Conservation (phyloP, 2,329 filamentous ascomycete genomes). For the Xylaria arbuscula region DNA sequence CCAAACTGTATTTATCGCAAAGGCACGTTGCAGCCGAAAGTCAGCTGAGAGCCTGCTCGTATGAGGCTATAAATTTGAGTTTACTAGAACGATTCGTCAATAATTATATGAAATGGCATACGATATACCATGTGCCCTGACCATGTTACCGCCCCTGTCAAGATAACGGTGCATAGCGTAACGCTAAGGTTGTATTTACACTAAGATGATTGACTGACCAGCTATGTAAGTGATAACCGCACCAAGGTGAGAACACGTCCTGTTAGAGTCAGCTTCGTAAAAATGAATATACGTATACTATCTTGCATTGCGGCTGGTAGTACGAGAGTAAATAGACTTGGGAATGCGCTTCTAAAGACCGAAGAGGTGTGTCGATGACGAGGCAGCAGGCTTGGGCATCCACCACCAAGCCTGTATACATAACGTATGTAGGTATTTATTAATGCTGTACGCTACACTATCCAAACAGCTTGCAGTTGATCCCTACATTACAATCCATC, state of each 20-base stretch:
- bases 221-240: background rate
- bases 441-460: too few relatives aligned
- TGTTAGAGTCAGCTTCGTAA: background rate
- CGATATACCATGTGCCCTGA: background rate
- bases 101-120: background rate
- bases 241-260: background rate
- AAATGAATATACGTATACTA: background rate
- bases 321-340: background rate
- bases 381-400: too few relatives aligned
- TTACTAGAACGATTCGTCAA: constrained; percentile 1
- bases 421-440: too few relatives aligned
- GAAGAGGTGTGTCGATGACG: constrained; percentile 25
- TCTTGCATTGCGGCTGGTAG: background rate
- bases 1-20: background rate
- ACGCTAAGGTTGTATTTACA: background rate
- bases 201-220: background rate
- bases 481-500: too few relatives aligned
- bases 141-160: background rate
- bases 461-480: too few relatives aligned
- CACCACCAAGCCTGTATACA: too few relatives aligned
- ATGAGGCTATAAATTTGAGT: constrained; percentile 2
- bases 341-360: background rate
- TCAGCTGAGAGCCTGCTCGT: constrained; percentile 8
- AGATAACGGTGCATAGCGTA: background rate
- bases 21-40: constrained; percentile 6